These are phyloP conservation scores for Xylaria sp. DNA, from an alignment of 2,329 filamentous ascomycete genomes.

Conservation along the genomic window DNA sequence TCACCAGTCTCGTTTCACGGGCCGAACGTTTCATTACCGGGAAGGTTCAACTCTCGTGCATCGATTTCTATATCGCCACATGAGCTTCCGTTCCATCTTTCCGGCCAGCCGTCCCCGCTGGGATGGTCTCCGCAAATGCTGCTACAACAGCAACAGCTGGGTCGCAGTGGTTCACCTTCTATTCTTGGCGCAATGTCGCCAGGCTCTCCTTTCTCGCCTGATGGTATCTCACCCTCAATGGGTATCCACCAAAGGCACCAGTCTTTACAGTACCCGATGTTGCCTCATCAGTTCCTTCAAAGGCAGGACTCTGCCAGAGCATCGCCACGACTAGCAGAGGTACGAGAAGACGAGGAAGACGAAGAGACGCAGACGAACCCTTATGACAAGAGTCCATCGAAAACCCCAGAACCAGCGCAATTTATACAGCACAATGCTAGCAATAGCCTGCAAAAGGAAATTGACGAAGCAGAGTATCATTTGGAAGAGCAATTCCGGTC, in stretches of 20 bases:
- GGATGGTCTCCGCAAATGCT: constrained; percentile 69
- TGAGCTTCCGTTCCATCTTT: constrained; percentile 75
- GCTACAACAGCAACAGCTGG: constrained; percentile 62
- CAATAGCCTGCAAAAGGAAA: constrained; percentile 82
- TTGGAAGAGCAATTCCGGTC: constrained; percentile 82
- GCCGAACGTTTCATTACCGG: constrained; percentile 61
- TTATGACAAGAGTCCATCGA: constrained; percentile 62
- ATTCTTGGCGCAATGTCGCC: constrained; percentile 70
- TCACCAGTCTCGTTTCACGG: constrained; percentile 78
- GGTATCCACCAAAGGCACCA: constrained; percentile 67
- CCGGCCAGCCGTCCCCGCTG: constrained; percentile 69
- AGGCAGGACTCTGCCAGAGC: constrained; percentile 65
- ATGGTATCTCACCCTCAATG: constrained; percentile 58
- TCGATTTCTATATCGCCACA: constrained; percentile 75
- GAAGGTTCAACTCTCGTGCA: constrained; percentile 75
- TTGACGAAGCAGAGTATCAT: constrained; percentile 88
- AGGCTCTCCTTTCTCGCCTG: constrained; percentile 69
- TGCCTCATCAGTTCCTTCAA: constrained; percentile 67
- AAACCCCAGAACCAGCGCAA: constrained; percentile 62
- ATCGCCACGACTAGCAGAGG: constrained; percentile 74
- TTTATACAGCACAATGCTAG: constrained; percentile 75
- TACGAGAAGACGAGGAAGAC: constrained; percentile 78
- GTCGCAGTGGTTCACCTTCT: constrained; percentile 73
- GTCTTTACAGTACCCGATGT: constrained; percentile 67
- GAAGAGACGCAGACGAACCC: constrained; percentile 62